Evolutionary conservation across 768 basidiomycete genomes (phyloP), one percentile per base, ranked within the genome.

Genomic region (Leccinum truebloodii): DNA sequence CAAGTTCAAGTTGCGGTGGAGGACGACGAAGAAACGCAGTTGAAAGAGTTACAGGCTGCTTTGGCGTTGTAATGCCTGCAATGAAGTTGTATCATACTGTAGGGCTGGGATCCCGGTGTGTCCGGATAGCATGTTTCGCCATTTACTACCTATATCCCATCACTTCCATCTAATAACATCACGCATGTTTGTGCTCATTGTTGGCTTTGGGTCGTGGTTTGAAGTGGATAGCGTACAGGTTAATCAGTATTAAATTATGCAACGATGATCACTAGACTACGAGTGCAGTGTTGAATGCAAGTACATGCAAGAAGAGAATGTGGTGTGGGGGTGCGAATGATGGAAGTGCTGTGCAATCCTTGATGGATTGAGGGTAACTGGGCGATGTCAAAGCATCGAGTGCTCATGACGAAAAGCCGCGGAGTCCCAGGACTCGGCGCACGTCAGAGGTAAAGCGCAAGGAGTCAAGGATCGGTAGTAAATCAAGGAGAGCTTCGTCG

Each of bases 381-480:
- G 49, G 53, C 46, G 39, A 55, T 54, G 18, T 55, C 37, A 58
- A 62, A 54, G 32, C 50, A 57, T 59, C 22, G 37, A 55, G 52
- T 16, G 35, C 46, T 68, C 65, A 75, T 55, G 74, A 80, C 66
- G 76, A 80, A 64, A 80, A 82, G 39, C 82, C 83, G 59, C 82
- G 82, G 52, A 90, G 81, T 39, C 96, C 95, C 54, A 99, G 81
- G 24, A 98, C 90, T 65, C 90, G 85, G 65, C 97, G 86, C 46
- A 99, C 97, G 73, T 99, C 97, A 59, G 87, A 89, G 12, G 95
- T 97, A 76, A 99, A 99, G 39, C 97, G 85, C 63, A 99, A 78
- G 52, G 94, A 96, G 75, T 99, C 97, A 56, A 99, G 85, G 56
- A 99, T 89, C 20, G 97, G 97, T 26, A 99, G 79, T 54, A 98